Conservation (phyloP, 768 basidiomycete genomes). For the Phlebiopsis gigantea region DNA sequence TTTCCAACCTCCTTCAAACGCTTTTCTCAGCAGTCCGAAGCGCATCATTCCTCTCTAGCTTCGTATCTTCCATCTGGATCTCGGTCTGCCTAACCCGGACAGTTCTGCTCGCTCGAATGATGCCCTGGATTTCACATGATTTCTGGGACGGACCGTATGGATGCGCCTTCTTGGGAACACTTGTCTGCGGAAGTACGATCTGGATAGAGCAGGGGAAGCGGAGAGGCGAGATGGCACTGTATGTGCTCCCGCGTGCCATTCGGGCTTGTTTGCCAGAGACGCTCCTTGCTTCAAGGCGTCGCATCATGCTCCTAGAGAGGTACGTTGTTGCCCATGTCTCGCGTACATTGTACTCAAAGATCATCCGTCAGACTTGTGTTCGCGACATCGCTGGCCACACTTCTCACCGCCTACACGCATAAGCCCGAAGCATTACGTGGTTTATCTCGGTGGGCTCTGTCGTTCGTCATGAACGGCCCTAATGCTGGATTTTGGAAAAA, state of each 20-base stretch:
- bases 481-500: conserved; percentile 48
- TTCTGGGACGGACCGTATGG: conserved; percentile 78
- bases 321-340: conserved; percentile 25
- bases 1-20: conserved; percentile 34
- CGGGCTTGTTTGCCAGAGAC: conserved; percentile 54
- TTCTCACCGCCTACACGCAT: conserved; percentile 60
- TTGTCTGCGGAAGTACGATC: conserved; percentile 70
- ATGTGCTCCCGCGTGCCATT: conserved; percentile 69
- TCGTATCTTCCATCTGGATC: conserved; percentile 67
- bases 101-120: conserved; percentile 52
- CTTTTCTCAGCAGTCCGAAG: conserved; percentile 54
- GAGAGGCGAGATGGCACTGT: conserved; percentile 75
- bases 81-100: conserved; percentile 67
- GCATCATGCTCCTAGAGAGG: conserved; percentile 49
- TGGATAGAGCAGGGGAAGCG: conserved; percentile 71
- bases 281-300: conserved; percentile 44
- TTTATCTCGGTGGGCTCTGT: conserved; percentile 65
- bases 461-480: conserved; percentile 61
- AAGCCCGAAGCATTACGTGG: conserved; percentile 64
- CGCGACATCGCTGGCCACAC: conserved; percentile 55
- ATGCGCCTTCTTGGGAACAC: conserved; percentile 57
- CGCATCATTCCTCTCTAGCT: conserved; percentile 66
- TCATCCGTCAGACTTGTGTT: conserved; percentile 45
- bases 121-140: conserved; percentile 68
- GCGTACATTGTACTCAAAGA: background rate